Conservation (phyloP, 2,329 filamentous ascomycete species). For the Aureobasidium sp. region DNA sequence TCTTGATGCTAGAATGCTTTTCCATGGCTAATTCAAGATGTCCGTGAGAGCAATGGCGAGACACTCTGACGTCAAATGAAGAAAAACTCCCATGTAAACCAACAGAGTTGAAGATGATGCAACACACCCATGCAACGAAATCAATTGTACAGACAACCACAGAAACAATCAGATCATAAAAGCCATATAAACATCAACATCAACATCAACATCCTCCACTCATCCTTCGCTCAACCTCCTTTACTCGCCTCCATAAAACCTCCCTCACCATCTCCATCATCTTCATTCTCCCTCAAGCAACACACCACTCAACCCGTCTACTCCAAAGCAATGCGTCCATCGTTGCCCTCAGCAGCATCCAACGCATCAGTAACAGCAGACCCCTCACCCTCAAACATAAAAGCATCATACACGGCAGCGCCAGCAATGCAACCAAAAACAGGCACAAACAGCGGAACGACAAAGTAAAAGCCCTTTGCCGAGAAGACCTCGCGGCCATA, state of each 20-base stretch:
- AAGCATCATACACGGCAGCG: constrained; percentile 10
- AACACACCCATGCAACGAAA: too few relatives aligned
- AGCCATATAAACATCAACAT: background rate
- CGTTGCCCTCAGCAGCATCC: constrained; percentile 2
- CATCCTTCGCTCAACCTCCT: background rate
- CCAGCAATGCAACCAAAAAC: constrained; percentile 6
- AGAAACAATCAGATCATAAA: background rate
- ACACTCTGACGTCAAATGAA: too few relatives aligned
- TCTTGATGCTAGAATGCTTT: too few relatives aligned
- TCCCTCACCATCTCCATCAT: background rate
- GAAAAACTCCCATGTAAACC: too few relatives aligned
- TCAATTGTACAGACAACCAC: too few relatives aligned
- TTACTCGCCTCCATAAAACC: background rate
- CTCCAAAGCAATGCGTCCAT: constrained; percentile 3
- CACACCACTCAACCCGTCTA: background rate
- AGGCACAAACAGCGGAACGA: constrained; percentile 5
- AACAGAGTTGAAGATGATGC: too few relatives aligned
- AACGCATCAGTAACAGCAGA: background rate
- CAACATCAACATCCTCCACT: background rate
- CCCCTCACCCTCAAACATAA: constrained; percentile 14
- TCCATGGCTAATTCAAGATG: too few relatives aligned
- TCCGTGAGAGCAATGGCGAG: too few relatives aligned
- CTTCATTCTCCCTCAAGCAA: background rate
- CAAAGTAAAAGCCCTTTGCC: constrained; percentile 3
- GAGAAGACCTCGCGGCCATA: constrained; percentile 15